Evolutionary conservation across 2,329 filamentous ascomycete genomes (phyloP).

Genomic region (Aureobasidium melanogenum): DNA sequence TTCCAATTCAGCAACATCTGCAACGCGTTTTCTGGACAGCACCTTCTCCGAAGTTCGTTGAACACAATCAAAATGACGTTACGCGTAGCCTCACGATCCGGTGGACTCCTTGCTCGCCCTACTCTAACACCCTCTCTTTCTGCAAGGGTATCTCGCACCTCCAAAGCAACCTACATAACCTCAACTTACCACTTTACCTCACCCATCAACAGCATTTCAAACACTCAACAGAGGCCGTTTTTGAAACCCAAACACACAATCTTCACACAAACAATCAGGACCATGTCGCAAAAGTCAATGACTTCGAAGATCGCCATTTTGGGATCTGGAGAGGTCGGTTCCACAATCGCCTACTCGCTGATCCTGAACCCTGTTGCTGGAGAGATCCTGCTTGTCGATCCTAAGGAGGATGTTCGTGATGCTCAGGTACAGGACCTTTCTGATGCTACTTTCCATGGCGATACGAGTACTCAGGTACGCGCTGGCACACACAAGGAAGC

Average conservation of each 20-base stretch:
- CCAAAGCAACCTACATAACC: neutral
- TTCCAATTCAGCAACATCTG: neutral
- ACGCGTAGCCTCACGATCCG: neutral
- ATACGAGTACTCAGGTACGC: constrained; percentile 35
- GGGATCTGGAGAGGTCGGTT: constrained; percentile 44
- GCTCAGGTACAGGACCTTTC: constrained; percentile 45
- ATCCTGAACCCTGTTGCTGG: constrained; percentile 41
- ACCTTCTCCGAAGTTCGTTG: neutral
- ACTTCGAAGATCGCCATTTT: constrained; percentile 37
- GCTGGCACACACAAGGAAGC: constrained; percentile 40
- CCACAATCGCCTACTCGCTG: constrained; percentile 43
- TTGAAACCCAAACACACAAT: neutral
- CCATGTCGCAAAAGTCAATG: constrained; percentile 7
- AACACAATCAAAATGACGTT: constrained; percentile 3
- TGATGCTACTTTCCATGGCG: constrained; percentile 40
- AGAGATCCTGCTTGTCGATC: constrained; percentile 47
- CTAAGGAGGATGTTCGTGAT: constrained; percentile 37
- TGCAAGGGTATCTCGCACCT: neutral
- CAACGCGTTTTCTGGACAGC: neutral
- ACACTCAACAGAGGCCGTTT: neutral
- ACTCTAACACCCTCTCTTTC: neutral
- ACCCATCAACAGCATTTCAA: neutral
- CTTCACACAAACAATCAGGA: neutral
- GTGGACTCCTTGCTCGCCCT: neutral
- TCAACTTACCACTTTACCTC: neutral